These are phyloP conservation scores for Sporothrix luriei DNA, from an alignment of 2,329 filamentous ascomycete genomes.

Conservation along the genomic window DNA sequence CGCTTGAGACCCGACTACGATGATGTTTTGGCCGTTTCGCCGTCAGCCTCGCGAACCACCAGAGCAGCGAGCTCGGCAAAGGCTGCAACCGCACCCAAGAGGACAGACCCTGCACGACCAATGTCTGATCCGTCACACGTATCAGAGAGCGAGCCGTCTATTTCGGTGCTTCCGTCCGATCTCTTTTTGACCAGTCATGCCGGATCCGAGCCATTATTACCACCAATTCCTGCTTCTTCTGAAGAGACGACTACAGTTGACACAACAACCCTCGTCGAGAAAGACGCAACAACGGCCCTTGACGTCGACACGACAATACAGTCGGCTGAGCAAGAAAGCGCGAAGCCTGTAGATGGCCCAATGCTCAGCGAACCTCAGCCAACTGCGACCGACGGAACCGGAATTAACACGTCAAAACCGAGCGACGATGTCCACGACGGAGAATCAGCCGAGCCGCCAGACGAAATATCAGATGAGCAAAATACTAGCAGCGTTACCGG, in stretches of 20 bases:
- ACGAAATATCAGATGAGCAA: neutral
- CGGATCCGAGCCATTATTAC: neutral
- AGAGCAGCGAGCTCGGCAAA: neutral
- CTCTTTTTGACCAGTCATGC: neutral
- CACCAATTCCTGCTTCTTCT: too few relatives aligned
- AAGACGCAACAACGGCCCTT: neutral
- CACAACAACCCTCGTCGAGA: too few relatives aligned
- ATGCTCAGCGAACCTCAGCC: neutral
- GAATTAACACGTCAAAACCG: neutral
- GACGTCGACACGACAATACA: constrained; percentile 10
- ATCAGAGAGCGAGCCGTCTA: constrained; percentile 6
- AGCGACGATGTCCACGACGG: neutral
- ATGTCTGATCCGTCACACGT: constrained; percentile 6
- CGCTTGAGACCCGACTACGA: constrained; percentile 24
- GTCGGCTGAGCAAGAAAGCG: neutral
- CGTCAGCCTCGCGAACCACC: constrained; percentile 22
- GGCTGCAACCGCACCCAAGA: neutral
- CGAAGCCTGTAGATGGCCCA: neutral
- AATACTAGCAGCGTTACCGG: neutral
- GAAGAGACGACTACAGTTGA: neutral
- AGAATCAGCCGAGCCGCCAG: constrained; percentile 1
- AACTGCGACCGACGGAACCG: neutral
- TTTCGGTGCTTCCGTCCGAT: constrained; percentile 17
- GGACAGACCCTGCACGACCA: neutral
- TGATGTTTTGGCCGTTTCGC: constrained; percentile 14